phyloP scores from a whole-genome alignment of 768 basidiomycete species.

The Trichaptum fuscoviolaceum region DNA sequence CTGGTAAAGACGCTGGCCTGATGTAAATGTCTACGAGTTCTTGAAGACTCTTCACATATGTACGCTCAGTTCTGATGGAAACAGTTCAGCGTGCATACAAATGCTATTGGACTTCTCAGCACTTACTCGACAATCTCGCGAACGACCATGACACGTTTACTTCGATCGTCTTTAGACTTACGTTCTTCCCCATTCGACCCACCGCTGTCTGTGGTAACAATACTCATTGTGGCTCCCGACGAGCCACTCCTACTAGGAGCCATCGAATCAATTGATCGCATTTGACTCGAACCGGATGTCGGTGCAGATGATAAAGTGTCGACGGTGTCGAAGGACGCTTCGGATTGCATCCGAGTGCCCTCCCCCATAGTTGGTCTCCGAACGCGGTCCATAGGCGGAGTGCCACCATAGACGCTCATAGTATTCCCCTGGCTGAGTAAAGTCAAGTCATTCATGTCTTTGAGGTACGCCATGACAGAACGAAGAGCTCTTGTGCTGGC shows the following conservation, averaged over 20 bases:
- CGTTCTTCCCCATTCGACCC: slow-evolving; percentile 68
- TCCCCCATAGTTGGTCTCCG: slow-evolving; percentile 69
- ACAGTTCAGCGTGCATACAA: slow-evolving; percentile 15
- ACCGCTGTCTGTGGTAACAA: slow-evolving; percentile 66
- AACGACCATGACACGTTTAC: slow-evolving; percentile 77
- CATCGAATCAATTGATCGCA: slow-evolving; percentile 64
- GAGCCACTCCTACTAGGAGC: slow-evolving; percentile 53
- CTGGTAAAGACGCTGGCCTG: slow-evolving; percentile 68
- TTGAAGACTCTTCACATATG: slow-evolving; percentile 90
- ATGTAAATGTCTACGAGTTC: slow-evolving; percentile 96
- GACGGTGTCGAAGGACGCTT: slow-evolving; percentile 19
- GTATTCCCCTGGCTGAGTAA: slow-evolving; percentile 48
- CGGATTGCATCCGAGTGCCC: slow-evolving; percentile 47
- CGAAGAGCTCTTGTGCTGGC: slow-evolving; percentile 76
- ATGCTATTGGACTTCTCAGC: slow-evolving; percentile 5
- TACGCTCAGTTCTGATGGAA: slow-evolving; percentile 77
- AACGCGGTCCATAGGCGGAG: slow-evolving; percentile 41
- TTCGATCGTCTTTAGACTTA: slow-evolving; percentile 88
- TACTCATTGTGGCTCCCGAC: slow-evolving; percentile 62
- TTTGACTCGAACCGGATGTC: slow-evolving; percentile 37
- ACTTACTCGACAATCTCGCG: slow-evolving; percentile 89
- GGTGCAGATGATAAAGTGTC: slow-evolving; percentile 39
- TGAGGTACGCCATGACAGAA: slow-evolving; percentile 92
- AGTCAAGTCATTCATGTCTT: slow-evolving; percentile 91
- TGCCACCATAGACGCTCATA: slow-evolving; percentile 53